Evolutionary conservation across 371 early-diverging fungal species (phyloP).

Genomic region (Enteropsectra breve): DNA sequence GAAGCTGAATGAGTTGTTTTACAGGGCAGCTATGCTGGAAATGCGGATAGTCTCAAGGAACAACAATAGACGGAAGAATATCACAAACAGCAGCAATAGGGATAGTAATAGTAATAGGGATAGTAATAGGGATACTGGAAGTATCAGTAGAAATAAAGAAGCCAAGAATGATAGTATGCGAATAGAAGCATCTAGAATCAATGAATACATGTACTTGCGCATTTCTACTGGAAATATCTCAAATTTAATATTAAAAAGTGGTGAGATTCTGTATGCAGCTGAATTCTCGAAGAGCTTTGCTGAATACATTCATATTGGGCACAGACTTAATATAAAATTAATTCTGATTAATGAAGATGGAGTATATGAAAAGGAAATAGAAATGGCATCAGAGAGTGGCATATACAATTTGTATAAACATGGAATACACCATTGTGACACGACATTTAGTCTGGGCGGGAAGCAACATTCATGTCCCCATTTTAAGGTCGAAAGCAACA

Average conservation of each 20-base stretch:
- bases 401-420: constrained; percentile 9
- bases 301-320: not conserved
- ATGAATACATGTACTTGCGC: not conserved
- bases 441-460: constrained; percentile 7
- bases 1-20: constrained; percentile 11
- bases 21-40: constrained; percentile 3
- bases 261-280: not conserved
- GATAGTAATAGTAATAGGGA: not conserved
- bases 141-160: not conserved
- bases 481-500: not conserved
- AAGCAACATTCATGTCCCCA: constrained; percentile 15
- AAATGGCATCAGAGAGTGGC: constrained; percentile 2
- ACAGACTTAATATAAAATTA: too few relatives aligned
- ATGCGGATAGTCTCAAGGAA: not conserved
- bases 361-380: not conserved
- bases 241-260: not conserved
- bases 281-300: not conserved
- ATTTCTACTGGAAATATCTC: not conserved
- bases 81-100: not conserved
- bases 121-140: not conserved
- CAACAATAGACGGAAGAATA: not conserved
- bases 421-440: constrained; percentile 28
- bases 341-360: too few relatives aligned
- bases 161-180: too few relatives aligned
- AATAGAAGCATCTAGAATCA: not conserved